Conservation (phyloP, 345 rosid species). For the Gossypioides kirkii region DNA sequence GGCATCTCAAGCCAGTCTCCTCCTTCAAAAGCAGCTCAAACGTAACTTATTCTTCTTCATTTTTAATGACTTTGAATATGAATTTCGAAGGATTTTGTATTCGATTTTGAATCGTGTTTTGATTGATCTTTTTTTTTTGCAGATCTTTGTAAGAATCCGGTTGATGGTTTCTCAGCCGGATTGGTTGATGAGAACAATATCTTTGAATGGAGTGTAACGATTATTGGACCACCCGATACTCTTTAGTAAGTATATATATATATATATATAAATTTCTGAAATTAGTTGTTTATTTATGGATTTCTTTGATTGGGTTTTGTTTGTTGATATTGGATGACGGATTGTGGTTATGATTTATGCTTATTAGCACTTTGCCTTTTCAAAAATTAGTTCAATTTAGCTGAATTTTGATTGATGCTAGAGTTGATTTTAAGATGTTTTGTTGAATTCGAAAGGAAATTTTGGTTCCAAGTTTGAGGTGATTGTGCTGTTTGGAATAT, state of each 20-base stretch:
- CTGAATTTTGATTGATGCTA: background rate
- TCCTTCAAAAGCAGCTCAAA: constrained; percentile 90
- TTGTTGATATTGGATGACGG: constrained; percentile 11
- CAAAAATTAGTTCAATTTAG: background rate
- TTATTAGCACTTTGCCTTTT: background rate
- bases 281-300: background rate
- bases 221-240: constrained; percentile 86
- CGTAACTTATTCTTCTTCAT: constrained; percentile 26
- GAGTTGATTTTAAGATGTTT: background rate
- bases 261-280: background rate
- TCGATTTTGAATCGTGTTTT: constrained; percentile 13
- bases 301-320: constrained; percentile 3
- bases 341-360: background rate
- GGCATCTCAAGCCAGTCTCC: constrained; percentile 89
- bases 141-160: constrained; percentile 98
- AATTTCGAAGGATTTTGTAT: background rate
- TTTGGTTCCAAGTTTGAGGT: constrained; percentile 1
- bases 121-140: constrained; percentile 29
- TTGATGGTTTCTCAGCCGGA: constrained; percentile 97
- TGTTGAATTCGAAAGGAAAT: background rate
- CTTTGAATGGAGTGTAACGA: constrained; percentile 92
- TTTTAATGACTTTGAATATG: background rate
- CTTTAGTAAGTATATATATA: constrained; percentile 43
- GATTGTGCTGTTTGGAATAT: background rate
- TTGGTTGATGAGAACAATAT: constrained; percentile 86